A percentile compares a stretch with the other conserved stretches of the same genome.
These are phyloP conservation scores for Lotus japonicus DNA, from an alignment of 306 rosid genomes.

Conservation along the genomic window DNA sequence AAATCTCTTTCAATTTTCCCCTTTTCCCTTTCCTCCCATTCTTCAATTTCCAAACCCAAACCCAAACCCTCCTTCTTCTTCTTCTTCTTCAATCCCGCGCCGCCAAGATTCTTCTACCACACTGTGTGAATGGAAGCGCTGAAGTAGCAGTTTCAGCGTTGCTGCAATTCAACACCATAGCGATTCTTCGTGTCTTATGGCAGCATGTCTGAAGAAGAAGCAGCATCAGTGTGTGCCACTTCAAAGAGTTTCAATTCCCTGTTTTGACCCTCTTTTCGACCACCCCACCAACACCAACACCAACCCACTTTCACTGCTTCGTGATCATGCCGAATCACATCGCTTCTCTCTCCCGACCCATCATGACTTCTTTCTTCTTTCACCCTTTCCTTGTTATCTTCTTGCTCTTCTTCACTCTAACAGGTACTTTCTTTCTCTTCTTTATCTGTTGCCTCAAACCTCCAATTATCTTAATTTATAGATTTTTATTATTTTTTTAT, in stretches of 20 bases:
- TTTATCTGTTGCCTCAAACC: background rate
- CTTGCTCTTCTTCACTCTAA: slow-evolving; percentile 41
- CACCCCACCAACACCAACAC: slow-evolving; percentile 18
- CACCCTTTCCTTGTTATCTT: slow-evolving; percentile 24
- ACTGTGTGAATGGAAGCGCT: background rate
- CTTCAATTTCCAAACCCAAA: slow-evolving; percentile 3
- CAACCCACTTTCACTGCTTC: slow-evolving; percentile 21
- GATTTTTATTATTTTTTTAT: background rate
- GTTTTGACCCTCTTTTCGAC: slow-evolving; percentile 35
- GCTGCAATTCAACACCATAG: background rate
- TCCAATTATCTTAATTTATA: background rate
- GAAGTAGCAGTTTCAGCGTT: slow-evolving; percentile 12
- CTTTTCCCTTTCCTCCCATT: background rate
- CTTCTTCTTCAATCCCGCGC: too few species aligned
- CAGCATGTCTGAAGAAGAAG: slow-evolving; percentile 60
- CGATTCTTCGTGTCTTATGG: slow-evolving; percentile 55
- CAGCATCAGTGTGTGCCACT: slow-evolving; percentile 28
- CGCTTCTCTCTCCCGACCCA: slow-evolving; percentile 24
- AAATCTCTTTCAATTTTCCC: background rate
- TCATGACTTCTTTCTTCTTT: slow-evolving; percentile 32
- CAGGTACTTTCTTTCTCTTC: slow-evolving; percentile 48
- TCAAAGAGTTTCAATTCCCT: slow-evolving; percentile 10
- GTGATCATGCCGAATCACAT: slow-evolving; percentile 18
- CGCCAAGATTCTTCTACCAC: background rate
- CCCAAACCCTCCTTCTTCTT: slow-evolving; percentile 12